Conservation (phyloP, 495 filamentous ascomycete genomes). For the Penicillium macrosclerotiorum region DNA sequence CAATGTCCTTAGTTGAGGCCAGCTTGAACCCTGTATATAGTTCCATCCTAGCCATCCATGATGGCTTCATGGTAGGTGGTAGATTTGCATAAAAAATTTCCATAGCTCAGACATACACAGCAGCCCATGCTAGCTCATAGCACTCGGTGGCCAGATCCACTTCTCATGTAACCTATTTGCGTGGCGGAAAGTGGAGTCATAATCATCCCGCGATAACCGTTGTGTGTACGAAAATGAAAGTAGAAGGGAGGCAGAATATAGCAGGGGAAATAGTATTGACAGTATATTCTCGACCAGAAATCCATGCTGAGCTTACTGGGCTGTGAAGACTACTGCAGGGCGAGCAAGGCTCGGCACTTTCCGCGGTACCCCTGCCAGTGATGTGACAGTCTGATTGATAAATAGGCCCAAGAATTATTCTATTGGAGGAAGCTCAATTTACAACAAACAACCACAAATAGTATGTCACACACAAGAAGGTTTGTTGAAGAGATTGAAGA, state of each 20-base stretch:
- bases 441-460: neutral
- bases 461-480: neutral
- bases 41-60: no score
- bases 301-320: neutral
- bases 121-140: no score
- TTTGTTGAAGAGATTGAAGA: neutral
- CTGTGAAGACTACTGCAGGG: neutral
- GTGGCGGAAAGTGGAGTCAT: no score
- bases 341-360: neutral
- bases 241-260: no score
- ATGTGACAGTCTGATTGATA: conserved; percentile 4
- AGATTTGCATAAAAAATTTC: neutral
- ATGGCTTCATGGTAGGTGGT: neutral
- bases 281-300: neutral
- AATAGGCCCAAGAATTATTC: neutral
- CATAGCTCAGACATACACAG: no score
- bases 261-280: no score
- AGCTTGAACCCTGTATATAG: no score
- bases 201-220: no score
- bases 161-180: no score
- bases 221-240: no score
- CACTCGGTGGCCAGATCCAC: no score
- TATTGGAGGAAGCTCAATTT: conserved; percentile 5
- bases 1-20: no score
- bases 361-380: neutral